These are phyloP conservation scores for Onygenales sp. DNA, from an alignment of 2,329 filamentous ascomycete species.

Conservation along the genomic window DNA sequence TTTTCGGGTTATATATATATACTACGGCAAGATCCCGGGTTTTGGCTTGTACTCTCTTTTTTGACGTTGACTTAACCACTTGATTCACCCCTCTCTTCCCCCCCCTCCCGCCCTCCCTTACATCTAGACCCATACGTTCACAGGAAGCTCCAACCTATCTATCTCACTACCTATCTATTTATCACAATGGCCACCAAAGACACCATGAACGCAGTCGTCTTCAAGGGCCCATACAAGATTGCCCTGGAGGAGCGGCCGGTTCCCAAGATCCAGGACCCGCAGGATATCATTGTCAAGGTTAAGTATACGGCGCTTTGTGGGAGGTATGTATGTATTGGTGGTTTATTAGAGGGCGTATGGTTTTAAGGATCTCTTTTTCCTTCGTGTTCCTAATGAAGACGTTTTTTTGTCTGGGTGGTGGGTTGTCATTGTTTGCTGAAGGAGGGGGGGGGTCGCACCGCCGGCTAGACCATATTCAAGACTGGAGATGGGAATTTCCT, in stretches of 20 bases:
- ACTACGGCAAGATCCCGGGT: too few relatives aligned
- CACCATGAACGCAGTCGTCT: conserved; percentile 83
- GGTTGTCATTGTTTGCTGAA: too few relatives aligned
- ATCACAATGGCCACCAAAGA: conserved; percentile 23
- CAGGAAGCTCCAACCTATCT: too few relatives aligned
- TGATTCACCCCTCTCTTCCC: too few relatives aligned
- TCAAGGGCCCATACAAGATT: conserved; percentile 67
- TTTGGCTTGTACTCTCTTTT: too few relatives aligned
- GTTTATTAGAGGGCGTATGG: neutral
- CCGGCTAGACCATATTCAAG: too few relatives aligned
- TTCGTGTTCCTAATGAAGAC: neutral
- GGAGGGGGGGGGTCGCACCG: too few relatives aligned
- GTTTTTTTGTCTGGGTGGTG: neutral
- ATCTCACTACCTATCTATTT: too few relatives aligned
- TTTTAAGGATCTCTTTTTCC: neutral
- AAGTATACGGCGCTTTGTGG: conserved; percentile 77
- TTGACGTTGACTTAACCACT: too few relatives aligned
- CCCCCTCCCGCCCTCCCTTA: too few relatives aligned
- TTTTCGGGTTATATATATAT: too few relatives aligned
- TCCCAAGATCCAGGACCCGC: conserved; percentile 59
- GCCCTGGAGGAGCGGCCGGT: conserved; percentile 70
- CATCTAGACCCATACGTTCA: too few relatives aligned
- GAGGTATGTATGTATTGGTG: conserved; percentile 48
- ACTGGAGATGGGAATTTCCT: neutral
- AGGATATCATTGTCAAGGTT: conserved; percentile 76